Conservation (phyloP, 805 yeast species). For the Teunomyces gatunensis region DNA sequence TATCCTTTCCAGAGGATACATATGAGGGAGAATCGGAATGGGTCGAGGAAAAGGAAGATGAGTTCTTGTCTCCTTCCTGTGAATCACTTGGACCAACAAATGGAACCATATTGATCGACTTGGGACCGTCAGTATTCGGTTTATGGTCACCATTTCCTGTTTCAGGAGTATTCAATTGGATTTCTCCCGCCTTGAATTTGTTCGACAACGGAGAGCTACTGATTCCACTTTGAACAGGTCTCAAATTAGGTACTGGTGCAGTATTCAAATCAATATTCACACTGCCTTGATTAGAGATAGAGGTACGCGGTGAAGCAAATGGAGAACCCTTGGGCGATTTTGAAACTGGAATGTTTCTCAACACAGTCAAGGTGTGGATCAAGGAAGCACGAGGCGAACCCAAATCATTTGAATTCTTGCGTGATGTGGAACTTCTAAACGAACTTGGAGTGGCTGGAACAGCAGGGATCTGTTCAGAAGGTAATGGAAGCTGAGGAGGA, state of each 20-base stretch:
- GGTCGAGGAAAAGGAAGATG: constrained; percentile 8
- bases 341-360: constrained; percentile 35
- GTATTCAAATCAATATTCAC: constrained; percentile 11
- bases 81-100: constrained; percentile 1
- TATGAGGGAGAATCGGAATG: constrained; percentile 6
- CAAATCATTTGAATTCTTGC: constrained; percentile 36
- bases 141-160: background rate
- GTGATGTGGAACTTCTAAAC: constrained; percentile 29
- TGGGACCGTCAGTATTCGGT: background rate
- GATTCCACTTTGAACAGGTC: constrained; percentile 9
- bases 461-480: constrained; percentile 49
- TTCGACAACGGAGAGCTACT: background rate
- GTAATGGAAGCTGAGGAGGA: constrained; percentile 59
- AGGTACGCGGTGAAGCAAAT: constrained; percentile 48
- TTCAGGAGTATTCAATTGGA: background rate
- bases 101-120: background rate
- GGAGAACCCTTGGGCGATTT: constrained; percentile 40
- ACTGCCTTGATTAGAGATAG: constrained; percentile 36
- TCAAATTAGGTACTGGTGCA: constrained; percentile 20
- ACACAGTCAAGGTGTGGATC: constrained; percentile 38
- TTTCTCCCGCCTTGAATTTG: background rate
- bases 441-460: constrained; percentile 36
- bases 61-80: constrained; percentile 5
- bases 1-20: constrained; percentile 7
- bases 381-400: constrained; percentile 41